These are phyloP conservation scores for Rhododendron kiyosumense DNA, from an alignment of 148 eudicot species.

Conservation along the genomic window DNA sequence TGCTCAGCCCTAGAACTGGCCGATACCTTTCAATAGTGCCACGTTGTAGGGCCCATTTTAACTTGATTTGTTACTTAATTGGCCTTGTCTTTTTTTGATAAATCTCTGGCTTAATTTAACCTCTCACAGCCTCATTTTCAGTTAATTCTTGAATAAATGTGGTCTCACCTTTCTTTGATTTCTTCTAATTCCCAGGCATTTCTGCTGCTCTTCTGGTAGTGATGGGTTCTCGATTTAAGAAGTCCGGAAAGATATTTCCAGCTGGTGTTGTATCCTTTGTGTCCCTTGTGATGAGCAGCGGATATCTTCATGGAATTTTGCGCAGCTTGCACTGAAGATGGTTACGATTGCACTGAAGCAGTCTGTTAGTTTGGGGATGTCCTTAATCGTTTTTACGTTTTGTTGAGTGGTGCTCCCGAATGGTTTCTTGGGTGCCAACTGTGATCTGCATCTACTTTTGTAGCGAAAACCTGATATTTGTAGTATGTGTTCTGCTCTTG, in stretches of 20 bases:
- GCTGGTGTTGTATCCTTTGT: slow-evolving; percentile 82
- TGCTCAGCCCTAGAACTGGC: neutral
- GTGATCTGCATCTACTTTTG: neutral
- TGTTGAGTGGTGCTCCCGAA: neutral
- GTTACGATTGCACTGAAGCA: neutral
- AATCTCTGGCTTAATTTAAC: neutral
- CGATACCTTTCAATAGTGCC: neutral
- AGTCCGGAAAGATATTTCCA: slow-evolving; percentile 79
- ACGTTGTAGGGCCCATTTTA: neutral
- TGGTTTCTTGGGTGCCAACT: slow-evolving; percentile 1
- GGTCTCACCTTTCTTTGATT: neutral
- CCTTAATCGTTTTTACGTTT: neutral
- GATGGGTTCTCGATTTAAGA: slow-evolving; percentile 82
- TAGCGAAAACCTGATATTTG: neutral
- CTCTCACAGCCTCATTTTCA: neutral
- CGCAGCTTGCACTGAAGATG: slow-evolving; percentile 50
- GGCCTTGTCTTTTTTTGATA: neutral
- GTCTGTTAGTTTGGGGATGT: neutral
- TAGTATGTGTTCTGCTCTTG: neutral
- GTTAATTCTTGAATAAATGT: neutral
- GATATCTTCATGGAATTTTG: slow-evolving; percentile 73
- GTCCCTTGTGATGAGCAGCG: slow-evolving; percentile 78
- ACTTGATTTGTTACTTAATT: neutral
- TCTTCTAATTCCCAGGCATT: slow-evolving; percentile 20
- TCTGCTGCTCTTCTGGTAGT: slow-evolving; percentile 81